phyloP scores from a whole-genome alignment of 495 filamentous ascomycete species.

The Aspergillus homomorphus region DNA sequence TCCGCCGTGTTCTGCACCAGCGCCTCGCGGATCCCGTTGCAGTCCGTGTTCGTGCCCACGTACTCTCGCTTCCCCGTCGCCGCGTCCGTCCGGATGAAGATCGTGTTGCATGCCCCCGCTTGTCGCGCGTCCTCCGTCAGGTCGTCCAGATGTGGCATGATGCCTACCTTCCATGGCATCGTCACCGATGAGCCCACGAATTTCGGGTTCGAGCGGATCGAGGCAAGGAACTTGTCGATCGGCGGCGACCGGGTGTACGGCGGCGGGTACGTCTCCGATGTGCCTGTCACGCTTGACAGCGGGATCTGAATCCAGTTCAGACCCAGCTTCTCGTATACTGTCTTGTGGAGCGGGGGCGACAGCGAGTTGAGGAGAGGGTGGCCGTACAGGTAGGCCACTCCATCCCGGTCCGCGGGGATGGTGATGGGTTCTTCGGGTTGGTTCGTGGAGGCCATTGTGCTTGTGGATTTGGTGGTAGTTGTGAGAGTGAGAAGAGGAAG shows the following conservation, averaged over 20 bases:
- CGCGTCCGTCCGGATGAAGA: constrained; percentile 54
- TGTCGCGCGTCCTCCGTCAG: constrained; percentile 64
- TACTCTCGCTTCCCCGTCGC: constrained; percentile 40
- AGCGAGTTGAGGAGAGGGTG: constrained; percentile 64
- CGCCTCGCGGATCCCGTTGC: constrained; percentile 66
- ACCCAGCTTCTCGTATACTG: constrained; percentile 56
- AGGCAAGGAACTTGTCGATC: constrained; percentile 49
- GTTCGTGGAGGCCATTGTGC: constrained; percentile 10
- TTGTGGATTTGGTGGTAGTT: constrained; percentile 14
- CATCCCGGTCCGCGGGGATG: constrained; percentile 34
- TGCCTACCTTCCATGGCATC: constrained; percentile 72
- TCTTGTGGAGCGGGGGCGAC: constrained; percentile 65
- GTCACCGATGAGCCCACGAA: constrained; percentile 67
- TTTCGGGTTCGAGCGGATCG: constrained; percentile 45
- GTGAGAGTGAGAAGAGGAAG: neutral
- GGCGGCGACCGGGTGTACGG: constrained; percentile 38
- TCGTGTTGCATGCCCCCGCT: constrained; percentile 71
- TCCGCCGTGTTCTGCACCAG: constrained; percentile 57
- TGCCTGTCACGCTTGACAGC: constrained; percentile 38
- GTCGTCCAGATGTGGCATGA: constrained; percentile 65
- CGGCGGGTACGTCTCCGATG: constrained; percentile 34
- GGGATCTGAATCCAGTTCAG: constrained; percentile 62
- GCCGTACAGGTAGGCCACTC: constrained; percentile 47
- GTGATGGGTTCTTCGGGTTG: constrained; percentile 39
- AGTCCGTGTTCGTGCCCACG: constrained; percentile 74